These are phyloP conservation scores for Volvariella surrecta DNA, from an alignment of 1,284 basidiomycete species.

Conservation along the genomic window DNA sequence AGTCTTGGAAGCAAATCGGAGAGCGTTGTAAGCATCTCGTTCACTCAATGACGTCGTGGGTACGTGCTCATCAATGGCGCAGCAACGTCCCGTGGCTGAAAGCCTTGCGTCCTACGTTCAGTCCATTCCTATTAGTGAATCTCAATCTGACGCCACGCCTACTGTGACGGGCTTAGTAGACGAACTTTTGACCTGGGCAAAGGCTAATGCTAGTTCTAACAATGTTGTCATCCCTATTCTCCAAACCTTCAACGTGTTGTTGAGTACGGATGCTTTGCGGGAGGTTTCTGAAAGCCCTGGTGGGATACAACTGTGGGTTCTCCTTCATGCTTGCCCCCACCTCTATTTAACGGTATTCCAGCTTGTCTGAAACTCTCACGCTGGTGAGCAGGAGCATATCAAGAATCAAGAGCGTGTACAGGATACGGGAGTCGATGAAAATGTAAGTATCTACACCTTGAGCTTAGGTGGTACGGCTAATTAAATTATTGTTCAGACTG, in stretches of 20 bases:
- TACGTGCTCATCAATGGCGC: constrained; percentile 1
- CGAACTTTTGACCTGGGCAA: constrained; percentile 48
- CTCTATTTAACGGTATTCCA: constrained; percentile 15
- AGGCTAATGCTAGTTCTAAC: constrained; percentile 53
- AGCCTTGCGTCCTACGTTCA: constrained; percentile 53
- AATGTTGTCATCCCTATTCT: constrained; percentile 69
- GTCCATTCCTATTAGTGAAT: constrained; percentile 34
- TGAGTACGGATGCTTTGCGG: constrained; percentile 55
- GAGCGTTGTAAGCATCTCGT: constrained; percentile 56
- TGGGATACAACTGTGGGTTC: constrained; percentile 43
- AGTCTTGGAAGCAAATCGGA: constrained; percentile 77
- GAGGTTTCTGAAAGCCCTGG: constrained; percentile 32
- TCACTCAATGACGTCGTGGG: constrained; percentile 2
- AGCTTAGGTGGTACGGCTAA: constrained; percentile 2
- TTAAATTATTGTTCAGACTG: constrained; percentile 32
- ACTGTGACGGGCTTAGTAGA: constrained; percentile 38
- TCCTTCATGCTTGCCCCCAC: constrained; percentile 6
- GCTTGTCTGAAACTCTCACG: constrained; percentile 38
- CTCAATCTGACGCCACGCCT: constrained; percentile 24
- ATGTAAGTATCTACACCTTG: constrained; percentile 40
- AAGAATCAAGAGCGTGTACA: constrained; percentile 69
- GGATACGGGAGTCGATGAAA: constrained; percentile 74
- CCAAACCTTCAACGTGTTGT: constrained; percentile 64
- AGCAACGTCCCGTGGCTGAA: constrained; percentile 64
- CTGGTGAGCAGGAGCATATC: constrained; percentile 52